These are phyloP conservation scores for Colletotrichum sp. DNA, from an alignment of 2,329 filamentous ascomycete genomes.

Conservation along the genomic window DNA sequence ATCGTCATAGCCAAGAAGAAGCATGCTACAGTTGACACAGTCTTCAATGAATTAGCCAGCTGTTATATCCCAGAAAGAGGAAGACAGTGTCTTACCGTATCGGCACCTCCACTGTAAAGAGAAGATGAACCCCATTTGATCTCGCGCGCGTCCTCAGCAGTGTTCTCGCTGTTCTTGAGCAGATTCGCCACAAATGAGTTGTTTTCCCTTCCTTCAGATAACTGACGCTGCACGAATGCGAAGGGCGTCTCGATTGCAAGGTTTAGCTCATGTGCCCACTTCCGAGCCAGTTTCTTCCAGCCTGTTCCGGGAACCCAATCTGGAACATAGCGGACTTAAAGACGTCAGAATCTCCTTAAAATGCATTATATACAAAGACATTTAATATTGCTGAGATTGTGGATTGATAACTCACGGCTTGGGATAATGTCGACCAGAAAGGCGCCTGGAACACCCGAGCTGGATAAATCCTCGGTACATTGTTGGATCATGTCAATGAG, in stretches of 20 bases:
- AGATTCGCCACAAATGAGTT: background rate
- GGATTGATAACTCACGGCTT: background rate
- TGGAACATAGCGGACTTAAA: constrained; percentile 27
- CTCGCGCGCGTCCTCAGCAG: background rate
- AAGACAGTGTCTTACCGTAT: background rate
- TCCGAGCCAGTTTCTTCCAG: constrained; percentile 12
- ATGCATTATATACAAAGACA: background rate
- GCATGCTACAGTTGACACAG: constrained; percentile 33
- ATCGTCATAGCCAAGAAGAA: constrained; percentile 55
- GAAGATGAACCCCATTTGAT: constrained; percentile 13
- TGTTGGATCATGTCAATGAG: constrained; percentile 16
- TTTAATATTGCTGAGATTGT: fast-evolving
- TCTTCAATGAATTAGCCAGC: background rate
- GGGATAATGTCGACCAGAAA: constrained; percentile 21
- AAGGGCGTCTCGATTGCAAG: constrained; percentile 10
- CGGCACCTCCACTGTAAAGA: constrained; percentile 16
- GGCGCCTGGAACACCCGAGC: constrained; percentile 5
- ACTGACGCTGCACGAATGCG: constrained; percentile 26
- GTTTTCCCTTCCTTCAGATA: background rate
- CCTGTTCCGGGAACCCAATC: constrained; percentile 20
- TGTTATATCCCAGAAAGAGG: background rate
- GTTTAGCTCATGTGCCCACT: constrained; percentile 1
- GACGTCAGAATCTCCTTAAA: background rate
- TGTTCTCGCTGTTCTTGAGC: background rate
- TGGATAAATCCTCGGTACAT: constrained; percentile 9